A percentile compares a stretch with the other conserved stretches of the same genome.
Evolutionary conservation across 495 filamentous ascomycete species (phyloP).

Genomic region (Hypoxylon lienhwacheense): DNA sequence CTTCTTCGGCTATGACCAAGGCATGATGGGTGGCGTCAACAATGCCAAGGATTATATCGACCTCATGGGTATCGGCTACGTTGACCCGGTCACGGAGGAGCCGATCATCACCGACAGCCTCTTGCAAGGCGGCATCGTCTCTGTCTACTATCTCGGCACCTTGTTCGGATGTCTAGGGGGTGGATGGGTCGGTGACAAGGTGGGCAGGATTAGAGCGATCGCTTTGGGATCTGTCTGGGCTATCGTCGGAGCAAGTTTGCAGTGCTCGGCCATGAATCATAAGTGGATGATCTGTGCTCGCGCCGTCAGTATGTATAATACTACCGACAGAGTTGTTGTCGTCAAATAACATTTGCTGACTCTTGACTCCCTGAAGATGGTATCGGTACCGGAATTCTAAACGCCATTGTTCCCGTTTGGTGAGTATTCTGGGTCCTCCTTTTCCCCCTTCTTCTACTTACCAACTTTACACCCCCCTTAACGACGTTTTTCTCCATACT

Average conservation of each 20-base stretch:
- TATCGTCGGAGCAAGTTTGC: slow-evolving; percentile 60
- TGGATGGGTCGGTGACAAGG: slow-evolving; percentile 63
- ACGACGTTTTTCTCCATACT: no score
- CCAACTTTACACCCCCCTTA: no score
- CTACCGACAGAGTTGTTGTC: no score
- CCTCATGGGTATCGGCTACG: slow-evolving; percentile 67
- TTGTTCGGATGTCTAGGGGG: slow-evolving; percentile 62
- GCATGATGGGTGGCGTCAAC: slow-evolving; percentile 78
- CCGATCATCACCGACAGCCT: slow-evolving; percentile 62
- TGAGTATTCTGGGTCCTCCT: slow-evolving; percentile 19
- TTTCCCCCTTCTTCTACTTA: no score
- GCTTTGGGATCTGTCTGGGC: slow-evolving; percentile 59
- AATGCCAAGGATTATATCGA: slow-evolving; percentile 65
- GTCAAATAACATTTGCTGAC: no score
- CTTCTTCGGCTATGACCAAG: slow-evolving; percentile 60
- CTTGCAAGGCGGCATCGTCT: slow-evolving; percentile 69
- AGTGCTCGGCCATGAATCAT: slow-evolving; percentile 64
- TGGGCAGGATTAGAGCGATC: slow-evolving; percentile 65
- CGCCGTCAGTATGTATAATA: no score
- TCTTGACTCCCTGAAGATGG: no score
- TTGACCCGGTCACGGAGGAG: slow-evolving; percentile 48
- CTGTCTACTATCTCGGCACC: slow-evolving; percentile 72
- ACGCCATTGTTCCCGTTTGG: slow-evolving; percentile 71
- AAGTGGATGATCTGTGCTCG: slow-evolving; percentile 74
- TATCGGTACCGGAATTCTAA: slow-evolving; percentile 72